Evolutionary conservation across 495 filamentous ascomycete genomes (phyloP), one percentile per base, ranked within the genome.

Genomic region (Ascodesmis nigricans): DNA sequence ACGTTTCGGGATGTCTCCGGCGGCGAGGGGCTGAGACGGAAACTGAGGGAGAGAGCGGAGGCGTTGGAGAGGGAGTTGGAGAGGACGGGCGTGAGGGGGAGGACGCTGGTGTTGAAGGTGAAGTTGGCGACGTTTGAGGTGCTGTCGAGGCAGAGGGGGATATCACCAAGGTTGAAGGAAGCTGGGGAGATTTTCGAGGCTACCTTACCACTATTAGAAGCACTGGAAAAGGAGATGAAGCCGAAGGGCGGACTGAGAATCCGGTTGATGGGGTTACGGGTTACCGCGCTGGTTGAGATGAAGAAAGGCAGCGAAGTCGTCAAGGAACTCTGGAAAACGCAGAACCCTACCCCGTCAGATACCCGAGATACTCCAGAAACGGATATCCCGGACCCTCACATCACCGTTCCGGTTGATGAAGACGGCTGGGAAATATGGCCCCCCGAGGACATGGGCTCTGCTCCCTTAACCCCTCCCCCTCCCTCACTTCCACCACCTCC

Each of bases 81-180:
- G n/a, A 65, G 66, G 13, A 77, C 75, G 3, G 65, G 78, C 41
- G 78, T 79, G 54, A 91, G 83, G 54, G 84, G 84, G 3, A 70
- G 83, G 4, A 95, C 90, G 1, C 55, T 97, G 2, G 74, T 77
- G 15, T 53, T 99, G 13, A 99, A 99, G 54, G 66, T 93, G 31
- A 99, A 99, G 52, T 59, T 95, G 7, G 80, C 91, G 45, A 90
- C 78, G 0, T 99, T 82, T 45, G 80, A 93, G 52, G 83, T 95
- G 6, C 59, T 78, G 11, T 87, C 81, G 0, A 59, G 87, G 22
- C 87, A 97, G 50, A 64, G 66, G 8, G 64, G 75, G 23, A 68
- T 74, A 6, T 69, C 78, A 1, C 73, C 73, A 43, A 71, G 80
- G 0, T 63, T 92, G 4, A 63, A 53, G 19, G 55, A 61, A 1